A percentile compares a stretch with the other conserved stretches of the same genome.
Evolutionary conservation across 2,329 filamentous ascomycete species (phyloP).

Genomic region (Diaporthe longicolla): DNA sequence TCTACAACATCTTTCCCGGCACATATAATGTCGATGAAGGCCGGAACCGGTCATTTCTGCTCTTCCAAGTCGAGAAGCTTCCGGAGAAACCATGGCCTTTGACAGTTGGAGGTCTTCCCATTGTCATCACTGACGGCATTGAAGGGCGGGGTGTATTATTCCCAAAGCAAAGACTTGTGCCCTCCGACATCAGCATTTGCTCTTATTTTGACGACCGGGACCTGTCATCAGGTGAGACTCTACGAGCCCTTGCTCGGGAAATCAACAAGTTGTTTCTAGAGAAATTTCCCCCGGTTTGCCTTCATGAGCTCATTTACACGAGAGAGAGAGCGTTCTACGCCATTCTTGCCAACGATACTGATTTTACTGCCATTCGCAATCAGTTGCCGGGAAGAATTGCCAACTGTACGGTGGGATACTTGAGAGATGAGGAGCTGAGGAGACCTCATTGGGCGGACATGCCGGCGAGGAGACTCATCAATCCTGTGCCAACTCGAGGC

Average conservation of each 20-base stretch:
- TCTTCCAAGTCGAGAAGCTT: conserved; percentile 2
- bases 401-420: background rate
- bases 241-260: background rate
- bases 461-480: background rate
- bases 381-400: background rate
- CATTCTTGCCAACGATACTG: background rate
- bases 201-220: background rate
- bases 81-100: background rate
- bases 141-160: background rate
- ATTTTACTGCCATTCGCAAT: background rate
- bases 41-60: background rate
- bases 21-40: background rate
- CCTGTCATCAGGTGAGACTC: background rate
- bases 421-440: background rate
- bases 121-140: background rate
- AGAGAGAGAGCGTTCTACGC: background rate
- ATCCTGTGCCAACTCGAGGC: background rate
- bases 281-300: background rate
- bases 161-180: background rate
- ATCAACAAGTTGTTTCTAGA: background rate
- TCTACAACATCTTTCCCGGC: background rate
- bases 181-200: background rate
- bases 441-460: background rate
- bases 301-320: background rate
- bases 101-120: background rate